These are phyloP conservation scores for Melampsora americana DNA, from an alignment of 1,284 basidiomycete species.

Conservation along the genomic window DNA sequence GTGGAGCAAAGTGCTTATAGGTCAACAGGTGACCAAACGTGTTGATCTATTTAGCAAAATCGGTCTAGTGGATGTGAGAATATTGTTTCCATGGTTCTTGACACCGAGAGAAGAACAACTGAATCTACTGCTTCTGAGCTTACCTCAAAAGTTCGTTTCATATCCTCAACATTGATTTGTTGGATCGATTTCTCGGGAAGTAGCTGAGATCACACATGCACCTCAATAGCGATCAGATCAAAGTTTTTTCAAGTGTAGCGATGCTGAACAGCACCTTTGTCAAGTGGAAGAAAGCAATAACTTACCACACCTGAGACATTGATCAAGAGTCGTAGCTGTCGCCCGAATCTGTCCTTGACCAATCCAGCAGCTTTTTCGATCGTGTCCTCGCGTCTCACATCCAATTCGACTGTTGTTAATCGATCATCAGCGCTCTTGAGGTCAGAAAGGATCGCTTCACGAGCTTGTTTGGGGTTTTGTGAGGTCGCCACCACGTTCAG, in stretches of 20 bases:
- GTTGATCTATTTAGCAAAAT: slow-evolving; percentile 46
- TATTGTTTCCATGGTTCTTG: no score
- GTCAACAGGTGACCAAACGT: slow-evolving; percentile 51
- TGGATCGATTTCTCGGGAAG: slow-evolving; percentile 51
- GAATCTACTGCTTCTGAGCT: background rate
- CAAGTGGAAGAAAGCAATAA: background rate
- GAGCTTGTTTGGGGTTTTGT: slow-evolving; percentile 48
- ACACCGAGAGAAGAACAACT: no score
- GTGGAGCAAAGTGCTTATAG: slow-evolving; percentile 51
- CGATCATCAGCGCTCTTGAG: slow-evolving; percentile 35
- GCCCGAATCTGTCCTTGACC: slow-evolving; percentile 49
- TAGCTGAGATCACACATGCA: background rate
- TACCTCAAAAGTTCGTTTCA: slow-evolving; percentile 49
- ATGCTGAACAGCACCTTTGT: background rate
- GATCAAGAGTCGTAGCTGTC: slow-evolving; percentile 49
- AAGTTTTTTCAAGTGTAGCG: background rate
- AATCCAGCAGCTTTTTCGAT: slow-evolving; percentile 47
- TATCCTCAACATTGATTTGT: slow-evolving; percentile 49
- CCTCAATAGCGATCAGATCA: background rate
- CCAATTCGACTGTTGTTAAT: slow-evolving; percentile 49
- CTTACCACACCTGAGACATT: slow-evolving; percentile 51
- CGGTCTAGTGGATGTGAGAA: no score
- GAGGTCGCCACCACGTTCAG: slow-evolving; percentile 51
- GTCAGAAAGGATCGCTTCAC: slow-evolving; percentile 48
- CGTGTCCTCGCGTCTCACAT: slow-evolving; percentile 50